phyloP scores from a whole-genome alignment of 192 early-diverging fungal species.

The Coemansia sp. region DNA sequence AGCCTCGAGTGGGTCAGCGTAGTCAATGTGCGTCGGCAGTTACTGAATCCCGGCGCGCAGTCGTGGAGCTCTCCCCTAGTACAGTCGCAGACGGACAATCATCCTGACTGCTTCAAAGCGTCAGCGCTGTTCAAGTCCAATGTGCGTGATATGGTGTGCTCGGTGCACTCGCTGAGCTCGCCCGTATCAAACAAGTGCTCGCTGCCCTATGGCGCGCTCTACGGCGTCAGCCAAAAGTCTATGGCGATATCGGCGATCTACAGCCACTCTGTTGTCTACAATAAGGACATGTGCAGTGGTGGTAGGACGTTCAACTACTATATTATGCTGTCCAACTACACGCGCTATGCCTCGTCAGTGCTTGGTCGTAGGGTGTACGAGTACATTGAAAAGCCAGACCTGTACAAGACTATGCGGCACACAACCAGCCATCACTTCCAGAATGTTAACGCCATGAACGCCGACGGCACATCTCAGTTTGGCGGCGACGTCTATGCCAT shows the following conservation, averaged over 20 bases:
- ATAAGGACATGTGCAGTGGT: conserved; percentile 15
- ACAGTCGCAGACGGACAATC: neutral
- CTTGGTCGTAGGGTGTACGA: conserved; percentile 13
- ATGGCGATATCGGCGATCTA: conserved; percentile 24
- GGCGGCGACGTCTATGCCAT: conserved; percentile 10
- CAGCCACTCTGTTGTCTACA: conserved; percentile 23
- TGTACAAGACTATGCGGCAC: neutral
- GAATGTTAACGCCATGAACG: conserved; percentile 1
- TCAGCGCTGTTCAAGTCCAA: conserved; percentile 14
- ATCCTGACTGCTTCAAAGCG: neutral
- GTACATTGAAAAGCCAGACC: conserved; percentile 7
- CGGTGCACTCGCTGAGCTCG: neutral
- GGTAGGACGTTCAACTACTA: conserved; percentile 22
- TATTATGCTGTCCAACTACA: conserved; percentile 30
- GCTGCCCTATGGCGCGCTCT: conserved; percentile 31
- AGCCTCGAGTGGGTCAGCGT: conserved; percentile 9
- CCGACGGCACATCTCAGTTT: conserved; percentile 1
- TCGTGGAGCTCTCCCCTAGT: conserved; percentile 7
- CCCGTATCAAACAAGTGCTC: conserved; percentile 7
- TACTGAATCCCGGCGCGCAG: neutral
- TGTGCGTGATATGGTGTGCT: conserved; percentile 9
- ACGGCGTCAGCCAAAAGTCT: conserved; percentile 3
- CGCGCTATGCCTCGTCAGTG: conserved; percentile 8
- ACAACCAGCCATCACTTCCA: conserved; percentile 10
- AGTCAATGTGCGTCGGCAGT: conserved; percentile 15